Evolutionary conservation across 768 basidiomycete genomes (phyloP), one percentile per base, ranked within the genome.

Genomic region (Podaxis rugospora): DNA sequence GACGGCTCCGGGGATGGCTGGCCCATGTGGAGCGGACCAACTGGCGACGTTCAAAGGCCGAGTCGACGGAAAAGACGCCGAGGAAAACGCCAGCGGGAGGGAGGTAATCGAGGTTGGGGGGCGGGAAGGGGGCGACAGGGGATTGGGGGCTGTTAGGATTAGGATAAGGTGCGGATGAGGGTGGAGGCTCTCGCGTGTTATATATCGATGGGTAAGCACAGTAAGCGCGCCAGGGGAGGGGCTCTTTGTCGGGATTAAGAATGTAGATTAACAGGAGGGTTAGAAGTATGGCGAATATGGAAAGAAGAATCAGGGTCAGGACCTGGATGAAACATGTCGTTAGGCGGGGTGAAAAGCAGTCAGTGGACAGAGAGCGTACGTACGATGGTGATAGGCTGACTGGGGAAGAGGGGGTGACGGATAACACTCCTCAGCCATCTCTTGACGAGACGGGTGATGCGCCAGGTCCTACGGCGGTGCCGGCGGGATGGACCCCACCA

Each of bases 161-260:
- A 32, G 6, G 79, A 67, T 57, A 77, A 70, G 64, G 72, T 69
- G 57, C 72, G 70, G 62, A 67, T 53, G 61, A 81, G 66, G 64
- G 78, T 74, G 59, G 59, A 18, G 54, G 83, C 74, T 68, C 76
- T 72, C 55, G 76, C 67, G 64, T 80, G 76, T 60, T 78, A 65
- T 51, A 80, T 28, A 73, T 67, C 7, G 70, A 82, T 4, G 88
- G 89, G 57, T 86, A 80, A 23, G 90, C 84, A 74, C 96, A 98
- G 71, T 96, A 97, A 21, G 89, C 86, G 66, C 94, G 86, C 95
- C 95, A 98, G 50, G 95, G 95, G 5, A 97, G 77, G 21, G 94
- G 90, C 55, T 90, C 88, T 73, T 97, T 98, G 81, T 98, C 96
- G 61, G 95, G 95, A 71, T 97, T 95, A 69, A 98, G 83, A 63